A percentile compares a stretch with the other conserved stretches of the same genome.
Conservation (phyloP, 768 basidiomycete species). For the Tricholoma sp. region DNA sequence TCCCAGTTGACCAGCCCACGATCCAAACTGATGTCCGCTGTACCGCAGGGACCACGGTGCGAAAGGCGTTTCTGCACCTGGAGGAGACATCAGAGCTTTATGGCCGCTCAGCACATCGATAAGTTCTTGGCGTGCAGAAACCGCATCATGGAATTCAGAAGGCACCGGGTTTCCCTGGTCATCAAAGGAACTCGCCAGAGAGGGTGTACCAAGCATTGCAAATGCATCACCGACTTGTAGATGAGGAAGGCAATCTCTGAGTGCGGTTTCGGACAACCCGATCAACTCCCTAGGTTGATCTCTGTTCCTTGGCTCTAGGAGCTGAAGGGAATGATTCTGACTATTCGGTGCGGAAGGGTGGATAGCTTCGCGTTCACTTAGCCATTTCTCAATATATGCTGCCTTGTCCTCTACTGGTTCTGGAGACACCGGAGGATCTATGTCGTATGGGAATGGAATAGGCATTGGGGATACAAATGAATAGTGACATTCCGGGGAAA, state of each 20-base stretch:
- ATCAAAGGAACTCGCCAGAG: conserved; percentile 38
- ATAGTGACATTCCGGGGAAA: conserved; percentile 59
- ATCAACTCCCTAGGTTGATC: conserved; percentile 58
- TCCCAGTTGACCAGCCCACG: conserved; percentile 92
- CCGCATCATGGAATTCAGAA: conserved; percentile 28
- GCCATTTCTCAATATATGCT: conserved; percentile 73
- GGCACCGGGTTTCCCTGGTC: conserved; percentile 28
- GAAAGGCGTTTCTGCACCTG: conserved; percentile 27
- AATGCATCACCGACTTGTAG: conserved; percentile 87
- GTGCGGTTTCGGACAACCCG: conserved; percentile 62
- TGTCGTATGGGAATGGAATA: conserved; percentile 75
- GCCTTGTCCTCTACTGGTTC: conserved; percentile 47
- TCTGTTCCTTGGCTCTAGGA: conserved; percentile 44
- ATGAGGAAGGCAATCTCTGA: conserved; percentile 76
- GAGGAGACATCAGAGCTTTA: conserved; percentile 53
- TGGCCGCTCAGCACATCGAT: conserved; percentile 80
- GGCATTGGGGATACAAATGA: conserved; percentile 83
- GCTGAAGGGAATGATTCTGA: conserved; percentile 34
- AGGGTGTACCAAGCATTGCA: conserved; percentile 54
- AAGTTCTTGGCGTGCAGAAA: conserved; percentile 59
- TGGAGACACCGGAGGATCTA: conserved; percentile 50
- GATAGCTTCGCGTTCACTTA: conserved; percentile 58
- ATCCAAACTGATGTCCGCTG: conserved; percentile 87
- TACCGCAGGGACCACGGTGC: conserved; percentile 89
- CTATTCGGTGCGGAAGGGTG: conserved; percentile 19